Percentiles rank a stretch among this genome's conserved stretches.
Conservation (phyloP, 2,329 filamentous ascomycete species). For the Ceratocystis cacaofunesta region DNA sequence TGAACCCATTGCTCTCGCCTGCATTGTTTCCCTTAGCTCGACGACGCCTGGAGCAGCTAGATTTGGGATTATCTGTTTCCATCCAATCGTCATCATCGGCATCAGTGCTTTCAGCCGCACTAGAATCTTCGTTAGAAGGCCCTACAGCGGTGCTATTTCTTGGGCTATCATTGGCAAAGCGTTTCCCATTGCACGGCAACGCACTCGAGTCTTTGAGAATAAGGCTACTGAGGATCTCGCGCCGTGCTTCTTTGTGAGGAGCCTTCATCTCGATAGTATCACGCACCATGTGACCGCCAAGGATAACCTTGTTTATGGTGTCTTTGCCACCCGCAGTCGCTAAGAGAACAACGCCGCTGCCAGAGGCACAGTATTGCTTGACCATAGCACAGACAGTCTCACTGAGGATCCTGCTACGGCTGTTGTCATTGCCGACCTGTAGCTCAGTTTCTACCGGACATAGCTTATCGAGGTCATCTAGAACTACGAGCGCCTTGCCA, state of each 20-base stretch:
- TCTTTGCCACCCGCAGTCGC: slow-evolving; percentile 91
- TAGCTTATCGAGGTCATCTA: slow-evolving; percentile 86
- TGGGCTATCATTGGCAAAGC: not conserved
- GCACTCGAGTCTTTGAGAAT: slow-evolving; percentile 40
- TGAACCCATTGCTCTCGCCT: slow-evolving; percentile 43
- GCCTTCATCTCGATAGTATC: slow-evolving; percentile 84
- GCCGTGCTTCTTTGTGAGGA: slow-evolving; percentile 77
- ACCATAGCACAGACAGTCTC: slow-evolving; percentile 75
- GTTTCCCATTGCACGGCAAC: not conserved
- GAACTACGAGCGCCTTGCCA: slow-evolving; percentile 66
- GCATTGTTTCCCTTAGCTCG: slow-evolving; percentile 19
- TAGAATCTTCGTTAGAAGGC: slow-evolving; percentile 33
- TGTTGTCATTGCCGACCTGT: slow-evolving; percentile 85
- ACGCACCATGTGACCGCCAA: slow-evolving; percentile 80
- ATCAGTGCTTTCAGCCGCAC: slow-evolving; percentile 28
- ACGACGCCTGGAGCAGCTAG: slow-evolving; percentile 26
- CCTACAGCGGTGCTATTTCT: slow-evolving; percentile 38
- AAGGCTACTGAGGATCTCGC: slow-evolving; percentile 70
- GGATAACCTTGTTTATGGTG: slow-evolving; percentile 73
- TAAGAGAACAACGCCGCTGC: slow-evolving; percentile 70
- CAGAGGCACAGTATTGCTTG: slow-evolving; percentile 64
- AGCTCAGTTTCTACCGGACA: slow-evolving; percentile 90
- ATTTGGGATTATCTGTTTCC: slow-evolving; percentile 46
- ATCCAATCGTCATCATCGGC: slow-evolving; percentile 54
- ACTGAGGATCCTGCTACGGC: slow-evolving; percentile 78